These are phyloP conservation scores for Ophiosphaerella narmari DNA, from an alignment of 2,329 filamentous ascomycete genomes.

Conservation along the genomic window DNA sequence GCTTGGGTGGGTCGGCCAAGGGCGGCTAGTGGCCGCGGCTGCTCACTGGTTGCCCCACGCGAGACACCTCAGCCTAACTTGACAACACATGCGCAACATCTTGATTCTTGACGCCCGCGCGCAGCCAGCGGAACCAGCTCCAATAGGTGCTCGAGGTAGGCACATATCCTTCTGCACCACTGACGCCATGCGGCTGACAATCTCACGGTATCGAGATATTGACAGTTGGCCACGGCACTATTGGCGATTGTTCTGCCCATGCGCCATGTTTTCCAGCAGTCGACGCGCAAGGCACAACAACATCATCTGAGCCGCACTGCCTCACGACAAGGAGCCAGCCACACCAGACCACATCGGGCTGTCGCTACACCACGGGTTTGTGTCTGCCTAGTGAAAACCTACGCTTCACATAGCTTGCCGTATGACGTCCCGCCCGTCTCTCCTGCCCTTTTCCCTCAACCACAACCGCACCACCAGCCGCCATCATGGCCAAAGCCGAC, in stretches of 20 bases:
- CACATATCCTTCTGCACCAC: conserved; percentile 14
- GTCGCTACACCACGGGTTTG: conserved; percentile 8
- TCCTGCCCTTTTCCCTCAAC: conserved; percentile 1
- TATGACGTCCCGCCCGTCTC: background rate
- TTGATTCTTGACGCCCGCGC: conserved; percentile 19
- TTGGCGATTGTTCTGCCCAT: background rate
- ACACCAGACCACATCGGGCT: too few species aligned
- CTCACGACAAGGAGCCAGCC: conserved; percentile 24
- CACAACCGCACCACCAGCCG: conserved; percentile 6
- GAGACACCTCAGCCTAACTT: conserved; percentile 23
- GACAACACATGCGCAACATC: conserved; percentile 20
- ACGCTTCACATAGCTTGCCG: background rate
- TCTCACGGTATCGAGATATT: conserved; percentile 16
- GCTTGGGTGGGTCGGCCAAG: conserved; percentile 1
- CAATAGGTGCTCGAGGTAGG: conserved; percentile 17
- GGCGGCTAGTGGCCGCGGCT: conserved; percentile 11
- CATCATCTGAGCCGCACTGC: conserved; percentile 42
- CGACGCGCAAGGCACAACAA: conserved; percentile 27
- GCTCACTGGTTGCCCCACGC: conserved; percentile 14
- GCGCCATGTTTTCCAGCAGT: conserved; percentile 30
- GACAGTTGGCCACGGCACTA: conserved; percentile 7
- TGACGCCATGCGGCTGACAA: conserved; percentile 27
- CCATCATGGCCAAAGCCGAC: conserved; percentile 69
- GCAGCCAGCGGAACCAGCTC: conserved; percentile 14
- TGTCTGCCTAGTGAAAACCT: conserved; percentile 20